Percentiles rank a stretch among this genome's conserved stretches.
Evolutionary conservation across 140 eudicot species (phyloP).

Genomic region (Senecio squalidus): DNA sequence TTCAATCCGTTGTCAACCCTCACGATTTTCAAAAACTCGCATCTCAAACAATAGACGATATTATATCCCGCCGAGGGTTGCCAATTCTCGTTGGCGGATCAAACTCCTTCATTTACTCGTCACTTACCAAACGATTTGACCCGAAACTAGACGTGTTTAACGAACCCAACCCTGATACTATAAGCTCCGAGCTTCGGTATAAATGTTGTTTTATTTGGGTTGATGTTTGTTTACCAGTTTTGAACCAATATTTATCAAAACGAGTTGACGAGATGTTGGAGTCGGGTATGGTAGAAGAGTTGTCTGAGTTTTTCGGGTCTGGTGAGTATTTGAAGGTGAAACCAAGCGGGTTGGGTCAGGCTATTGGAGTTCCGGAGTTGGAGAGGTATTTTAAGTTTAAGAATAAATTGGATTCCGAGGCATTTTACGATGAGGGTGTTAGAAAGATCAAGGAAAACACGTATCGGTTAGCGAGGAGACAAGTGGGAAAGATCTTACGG

Average conservation of each 20-base stretch:
- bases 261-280: slow-evolving; percentile 89
- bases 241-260: slow-evolving; percentile 40
- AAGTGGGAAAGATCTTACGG: slow-evolving; percentile 69
- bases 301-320: slow-evolving; percentile 36
- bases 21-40: slow-evolving; percentile 48
- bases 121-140: slow-evolving; percentile 39
- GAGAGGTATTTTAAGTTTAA: slow-evolving; percentile 41
- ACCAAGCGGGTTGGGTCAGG: slow-evolving; percentile 44
- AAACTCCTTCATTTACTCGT: slow-evolving; percentile 65
- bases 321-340: slow-evolving; percentile 26
- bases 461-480: slow-evolving; percentile 67
- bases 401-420: slow-evolving; percentile 1
- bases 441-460: slow-evolving; percentile 71
- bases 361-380: slow-evolving; percentile 84
- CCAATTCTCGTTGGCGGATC: slow-evolving; percentile 91
- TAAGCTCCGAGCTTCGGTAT: slow-evolving; percentile 36
- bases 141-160: slow-evolving; percentile 42
- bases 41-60: slow-evolving; percentile 26
- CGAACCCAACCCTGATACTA: slow-evolving; percentile 26
- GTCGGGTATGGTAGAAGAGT: slow-evolving; percentile 73
- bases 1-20: slow-evolving; percentile 38
- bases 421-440: slow-evolving; percentile 51
- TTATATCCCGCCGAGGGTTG: slow-evolving; percentile 34
- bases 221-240: slow-evolving; percentile 44
- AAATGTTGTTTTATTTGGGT: slow-evolving; percentile 73